phyloP scores from a whole-genome alignment of 2,329 filamentous ascomycete genomes.

The Zalaria obscura region DNA sequence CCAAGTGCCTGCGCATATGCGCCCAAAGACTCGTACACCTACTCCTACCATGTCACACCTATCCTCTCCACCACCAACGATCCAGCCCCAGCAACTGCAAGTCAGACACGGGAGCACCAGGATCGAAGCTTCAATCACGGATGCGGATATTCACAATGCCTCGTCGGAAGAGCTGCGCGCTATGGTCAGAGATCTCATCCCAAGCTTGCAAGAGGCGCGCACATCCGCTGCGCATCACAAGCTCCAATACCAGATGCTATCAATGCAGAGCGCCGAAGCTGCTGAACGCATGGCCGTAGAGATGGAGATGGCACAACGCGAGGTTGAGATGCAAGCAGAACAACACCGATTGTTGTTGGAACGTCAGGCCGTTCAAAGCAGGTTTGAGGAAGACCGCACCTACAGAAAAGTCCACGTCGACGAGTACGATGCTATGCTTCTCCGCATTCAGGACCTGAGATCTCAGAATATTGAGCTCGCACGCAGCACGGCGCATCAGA shows the following conservation, averaged over 20 bases:
- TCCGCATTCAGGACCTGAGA: conserved; percentile 45
- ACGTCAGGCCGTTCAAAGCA: conserved; percentile 31
- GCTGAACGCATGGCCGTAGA: conserved; percentile 80
- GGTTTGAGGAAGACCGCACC: conserved; percentile 28
- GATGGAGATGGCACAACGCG: conserved; percentile 77
- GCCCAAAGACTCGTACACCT: conserved; percentile 30
- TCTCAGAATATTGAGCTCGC: conserved; percentile 51
- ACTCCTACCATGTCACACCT: conserved; percentile 36
- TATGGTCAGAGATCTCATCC: conserved; percentile 38
- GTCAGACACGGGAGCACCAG: conserved; percentile 6
- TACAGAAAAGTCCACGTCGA: conserved; percentile 24
- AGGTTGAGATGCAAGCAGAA: conserved; percentile 75
- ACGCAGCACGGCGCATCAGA: conserved; percentile 55
- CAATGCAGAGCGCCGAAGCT: conserved; percentile 71
- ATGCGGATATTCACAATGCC: conserved; percentile 38
- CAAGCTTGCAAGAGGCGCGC: conserved; percentile 49
- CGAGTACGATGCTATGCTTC: conserved; percentile 41
- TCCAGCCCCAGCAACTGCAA: conserved; percentile 5
- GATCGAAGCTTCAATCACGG: conserved; percentile 18
- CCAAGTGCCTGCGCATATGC: conserved; percentile 28
- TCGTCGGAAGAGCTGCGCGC: conserved; percentile 36
- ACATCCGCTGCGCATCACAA: conserved; percentile 84
- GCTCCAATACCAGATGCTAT: conserved; percentile 73
- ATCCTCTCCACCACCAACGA: conserved; percentile 34
- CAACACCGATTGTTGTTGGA: conserved; percentile 45